These are phyloP conservation scores for Iris pallida DNA, from an alignment of 116 monocot species.

Conservation along the genomic window DNA sequence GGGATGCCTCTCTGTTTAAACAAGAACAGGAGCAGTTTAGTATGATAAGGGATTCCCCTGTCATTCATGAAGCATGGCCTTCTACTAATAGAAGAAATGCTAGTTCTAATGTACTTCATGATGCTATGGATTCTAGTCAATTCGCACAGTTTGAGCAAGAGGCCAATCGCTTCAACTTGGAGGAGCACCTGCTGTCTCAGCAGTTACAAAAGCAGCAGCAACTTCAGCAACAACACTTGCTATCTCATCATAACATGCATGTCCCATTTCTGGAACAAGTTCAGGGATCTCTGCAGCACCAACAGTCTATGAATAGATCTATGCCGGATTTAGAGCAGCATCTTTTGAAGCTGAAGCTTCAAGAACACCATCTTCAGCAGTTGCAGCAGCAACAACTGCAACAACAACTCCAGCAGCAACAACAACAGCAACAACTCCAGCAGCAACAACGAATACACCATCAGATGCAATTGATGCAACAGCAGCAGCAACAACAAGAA, in stretches of 20 bases:
- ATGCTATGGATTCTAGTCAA: slow-evolving; percentile 27
- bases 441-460: slow-evolving; percentile 39
- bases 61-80: slow-evolving; percentile 42
- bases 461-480: slow-evolving; percentile 15
- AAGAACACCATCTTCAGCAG: slow-evolving; percentile 35
- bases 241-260: slow-evolving; percentile 38
- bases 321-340: slow-evolving; percentile 52
- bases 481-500: slow-evolving; percentile 41
- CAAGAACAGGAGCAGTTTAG: slow-evolving; percentile 20
- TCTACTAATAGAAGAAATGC: slow-evolving; percentile 16
- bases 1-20: slow-evolving; percentile 12
- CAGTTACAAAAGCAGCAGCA: slow-evolving; percentile 56
- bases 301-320: slow-evolving; percentile 35
- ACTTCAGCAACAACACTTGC: slow-evolving; percentile 37
- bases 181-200: slow-evolving; percentile 49
- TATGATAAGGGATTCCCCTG: slow-evolving; percentile 12
- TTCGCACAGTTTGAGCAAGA: slow-evolving; percentile 48
- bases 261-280: slow-evolving; percentile 35
- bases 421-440: slow-evolving; percentile 32
- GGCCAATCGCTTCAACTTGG: slow-evolving; percentile 26
- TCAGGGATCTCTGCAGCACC: slow-evolving; percentile 30
- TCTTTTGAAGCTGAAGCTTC: slow-evolving; percentile 36
- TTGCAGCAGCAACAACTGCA: slow-evolving; percentile 14
- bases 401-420: slow-evolving; percentile 8
- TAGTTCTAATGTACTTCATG: slow-evolving; percentile 26